These are phyloP conservation scores for Cenchrus purpureus DNA, from an alignment of 176 grass and related monocot species.

Conservation along the genomic window DNA sequence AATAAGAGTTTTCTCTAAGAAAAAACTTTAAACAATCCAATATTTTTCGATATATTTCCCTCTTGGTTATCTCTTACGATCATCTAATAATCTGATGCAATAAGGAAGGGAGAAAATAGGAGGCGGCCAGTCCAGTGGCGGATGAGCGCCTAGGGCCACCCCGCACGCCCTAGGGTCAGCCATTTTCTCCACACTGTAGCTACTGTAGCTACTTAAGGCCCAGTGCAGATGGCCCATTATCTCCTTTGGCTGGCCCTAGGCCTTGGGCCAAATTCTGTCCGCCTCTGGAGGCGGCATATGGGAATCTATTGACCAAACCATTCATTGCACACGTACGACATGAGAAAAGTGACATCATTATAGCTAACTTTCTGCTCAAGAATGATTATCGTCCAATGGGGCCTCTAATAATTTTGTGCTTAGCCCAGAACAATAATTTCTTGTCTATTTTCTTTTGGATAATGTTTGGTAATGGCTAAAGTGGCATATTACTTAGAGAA, in stretches of 20 bases:
- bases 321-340: constrained; percentile 34
- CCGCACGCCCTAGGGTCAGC: not conserved
- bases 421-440: not conserved
- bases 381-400: constrained; percentile 18
- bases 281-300: not conserved
- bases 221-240: no score
- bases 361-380: constrained; percentile 32
- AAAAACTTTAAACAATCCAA: not conserved
- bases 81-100: not conserved
- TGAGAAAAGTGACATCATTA: constrained; percentile 42
- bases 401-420: not conserved
- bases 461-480: not conserved
- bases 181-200: no score
- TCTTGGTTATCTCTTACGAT: not conserved
- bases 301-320: constrained; percentile 31
- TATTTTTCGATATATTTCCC: not conserved
- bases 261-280: no score
- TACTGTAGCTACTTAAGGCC: no score
- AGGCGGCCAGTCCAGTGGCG: not conserved
- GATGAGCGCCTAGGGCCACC: no score
- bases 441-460: not conserved
- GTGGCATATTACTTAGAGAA: not conserved
- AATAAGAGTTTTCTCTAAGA: not conserved
- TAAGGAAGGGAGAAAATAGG: not conserved
- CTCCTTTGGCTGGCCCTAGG: no score